Evolutionary conservation across 306 rosid genomes (phyloP), one percentile per base, ranked within the genome.

Genomic region (Casuarina cunninghamiana): DNA sequence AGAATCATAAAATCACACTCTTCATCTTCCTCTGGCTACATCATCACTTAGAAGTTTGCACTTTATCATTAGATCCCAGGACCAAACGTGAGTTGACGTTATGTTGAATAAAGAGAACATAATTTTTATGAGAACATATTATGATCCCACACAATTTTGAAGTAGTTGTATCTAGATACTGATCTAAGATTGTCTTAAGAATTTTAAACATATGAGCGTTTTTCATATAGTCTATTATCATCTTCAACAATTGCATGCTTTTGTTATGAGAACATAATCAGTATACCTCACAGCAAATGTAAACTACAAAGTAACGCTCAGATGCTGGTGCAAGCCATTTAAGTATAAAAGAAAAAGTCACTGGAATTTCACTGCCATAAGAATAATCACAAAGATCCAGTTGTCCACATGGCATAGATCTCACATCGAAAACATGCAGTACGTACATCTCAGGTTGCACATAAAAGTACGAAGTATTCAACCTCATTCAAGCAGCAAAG

Each of bases 271-370:
- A 21, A 21, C 26, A 21, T 42, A 67, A 67, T 50, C 71, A 17
- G 49, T 15, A 41, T 5, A n/a, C 44, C 16, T 37, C 69, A 67
- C 71, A 67, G 15, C 16, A 42, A 13, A 41, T 39, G 50, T 17
- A 41, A 41, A 12, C 19, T 19, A 19, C 26, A 21, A 10, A 0
- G 55, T 38, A 53, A 10, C 4, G 6, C 17, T 17, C 5, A 8
- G 63, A 69, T 48, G 63, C 32, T 5, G 73, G n/a, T 39, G 63
- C 48, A 75, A 67, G 75, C 61, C 41, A 77, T 71, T 45, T 3
- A 13, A 50, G 75, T 39, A 71, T 5, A n/a, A 68, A 74, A 19
- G 2, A 15, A 19, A 60, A 10, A 71, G 5, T 35, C 9, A n/a
- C 19, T 57, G 1, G 53, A 32, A 77, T 62, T 13, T 39, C 8